phyloP scores from a whole-genome alignment of 495 filamentous ascomycete genomes.

The Penicillium antarcticum region DNA sequence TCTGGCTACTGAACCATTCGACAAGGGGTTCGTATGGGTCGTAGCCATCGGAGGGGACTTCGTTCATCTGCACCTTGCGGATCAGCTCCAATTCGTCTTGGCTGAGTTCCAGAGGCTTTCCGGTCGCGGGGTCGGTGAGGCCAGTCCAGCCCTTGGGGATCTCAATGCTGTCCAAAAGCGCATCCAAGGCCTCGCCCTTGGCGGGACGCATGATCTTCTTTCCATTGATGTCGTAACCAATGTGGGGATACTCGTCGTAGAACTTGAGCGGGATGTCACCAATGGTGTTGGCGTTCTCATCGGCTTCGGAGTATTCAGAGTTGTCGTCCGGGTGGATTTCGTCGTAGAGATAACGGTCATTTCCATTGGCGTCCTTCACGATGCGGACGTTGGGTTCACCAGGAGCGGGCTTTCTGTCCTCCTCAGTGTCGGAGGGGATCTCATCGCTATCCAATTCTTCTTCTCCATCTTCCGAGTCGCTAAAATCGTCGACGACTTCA shows the following conservation, averaged over 20 bases:
- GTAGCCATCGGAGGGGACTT: constrained; percentile 80
- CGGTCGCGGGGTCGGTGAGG: constrained; percentile 86
- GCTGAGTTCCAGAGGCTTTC: constrained; percentile 84
- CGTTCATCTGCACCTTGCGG: constrained; percentile 85
- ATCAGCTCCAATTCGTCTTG: constrained; percentile 87
- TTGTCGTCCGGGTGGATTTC: constrained; percentile 96
- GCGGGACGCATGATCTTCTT: constrained; percentile 96
- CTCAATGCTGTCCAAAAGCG: constrained; percentile 91
- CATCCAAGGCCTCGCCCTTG: constrained; percentile 90
- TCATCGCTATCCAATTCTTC: constrained; percentile 50
- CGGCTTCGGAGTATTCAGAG: constrained; percentile 85
- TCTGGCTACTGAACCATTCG: constrained; percentile 87
- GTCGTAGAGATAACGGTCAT: constrained; percentile 71
- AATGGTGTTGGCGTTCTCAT: constrained; percentile 81
- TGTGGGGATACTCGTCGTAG: constrained; percentile 97
- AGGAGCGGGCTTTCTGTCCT: constrained; percentile 7
- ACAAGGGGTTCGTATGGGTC: constrained; percentile 90
- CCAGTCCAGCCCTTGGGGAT: constrained; percentile 98
- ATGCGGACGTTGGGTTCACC: constrained; percentile 43
- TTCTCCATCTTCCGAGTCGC: constrained; percentile 37
- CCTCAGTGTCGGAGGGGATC: constrained; percentile 46
- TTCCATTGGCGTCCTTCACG: constrained; percentile 67
- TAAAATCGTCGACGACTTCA: constrained; percentile 46
- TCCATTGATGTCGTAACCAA: constrained; percentile 98
- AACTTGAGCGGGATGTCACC: constrained; percentile 91